Conservation (phyloP, 345 rosid species). For the Ceriops zippeliana region DNA sequence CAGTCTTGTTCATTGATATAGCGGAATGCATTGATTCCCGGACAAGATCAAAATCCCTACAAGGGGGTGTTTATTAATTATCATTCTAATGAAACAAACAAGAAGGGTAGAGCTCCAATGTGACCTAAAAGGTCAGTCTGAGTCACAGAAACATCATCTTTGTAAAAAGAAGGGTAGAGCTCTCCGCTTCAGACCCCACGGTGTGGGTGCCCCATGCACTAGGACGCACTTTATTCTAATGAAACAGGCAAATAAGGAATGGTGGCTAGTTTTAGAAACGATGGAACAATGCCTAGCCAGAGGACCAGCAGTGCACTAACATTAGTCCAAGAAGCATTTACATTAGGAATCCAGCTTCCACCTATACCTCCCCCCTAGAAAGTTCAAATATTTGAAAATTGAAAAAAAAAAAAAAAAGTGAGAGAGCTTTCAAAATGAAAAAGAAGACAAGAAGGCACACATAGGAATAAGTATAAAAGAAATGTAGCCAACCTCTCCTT, state of each 20-base stretch:
- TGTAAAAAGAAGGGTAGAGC: neutral
- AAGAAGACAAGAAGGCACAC: neutral
- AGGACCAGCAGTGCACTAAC: no score
- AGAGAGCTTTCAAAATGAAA: neutral
- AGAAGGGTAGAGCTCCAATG: no score
- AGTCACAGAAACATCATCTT: neutral
- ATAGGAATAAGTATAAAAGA: neutral
- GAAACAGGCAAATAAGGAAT: no score
- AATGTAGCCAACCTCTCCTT: conserved; percentile 24
- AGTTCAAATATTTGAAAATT: no score
- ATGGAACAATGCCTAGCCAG: no score
- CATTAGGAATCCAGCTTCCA: no score
- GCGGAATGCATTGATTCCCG: conserved; percentile 76
- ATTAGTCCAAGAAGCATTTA: no score
- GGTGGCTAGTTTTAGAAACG: no score
- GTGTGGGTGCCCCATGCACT: neutral
- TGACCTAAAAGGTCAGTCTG: neutral
- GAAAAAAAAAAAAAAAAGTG: neutral
- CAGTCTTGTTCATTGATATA: conserved; percentile 66
- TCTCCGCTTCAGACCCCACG: neutral
- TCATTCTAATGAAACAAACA: no score
- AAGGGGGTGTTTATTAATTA: no score
- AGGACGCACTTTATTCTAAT: no score
- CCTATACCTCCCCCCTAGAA: no score
- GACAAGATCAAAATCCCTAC: conserved; percentile 61